phyloP scores from a whole-genome alignment of 2,329 filamentous ascomycete species.

The Cladophialophora yegresii region DNA sequence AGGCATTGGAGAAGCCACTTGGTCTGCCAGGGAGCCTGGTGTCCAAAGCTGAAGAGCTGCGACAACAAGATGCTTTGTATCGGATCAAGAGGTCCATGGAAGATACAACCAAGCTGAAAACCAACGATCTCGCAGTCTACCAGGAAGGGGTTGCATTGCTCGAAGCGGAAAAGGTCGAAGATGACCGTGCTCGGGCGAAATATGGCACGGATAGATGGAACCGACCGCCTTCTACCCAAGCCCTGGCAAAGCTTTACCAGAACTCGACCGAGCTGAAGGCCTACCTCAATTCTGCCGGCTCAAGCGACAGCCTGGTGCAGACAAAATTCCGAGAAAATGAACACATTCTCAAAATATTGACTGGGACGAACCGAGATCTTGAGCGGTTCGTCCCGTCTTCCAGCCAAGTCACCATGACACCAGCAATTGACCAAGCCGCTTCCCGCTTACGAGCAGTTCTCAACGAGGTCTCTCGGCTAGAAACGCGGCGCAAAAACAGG shows the following conservation, averaged over 20 bases:
- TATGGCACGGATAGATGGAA: slow-evolving; percentile 87
- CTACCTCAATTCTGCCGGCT: slow-evolving; percentile 74
- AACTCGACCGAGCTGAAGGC: slow-evolving; percentile 78
- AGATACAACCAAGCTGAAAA: slow-evolving; percentile 87
- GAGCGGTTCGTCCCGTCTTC: slow-evolving; percentile 89
- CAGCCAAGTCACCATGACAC: slow-evolving; percentile 73
- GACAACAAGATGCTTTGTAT: slow-evolving; percentile 83
- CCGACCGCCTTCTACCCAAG: slow-evolving; percentile 67
- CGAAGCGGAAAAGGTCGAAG: slow-evolving; percentile 78
- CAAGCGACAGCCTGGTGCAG: slow-evolving; percentile 69
- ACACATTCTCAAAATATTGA: slow-evolving; percentile 71
- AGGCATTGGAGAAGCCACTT: slow-evolving; percentile 91
- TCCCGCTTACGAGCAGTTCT: slow-evolving; percentile 74
- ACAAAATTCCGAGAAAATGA: slow-evolving; percentile 78
- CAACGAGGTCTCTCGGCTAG: slow-evolving; percentile 81
- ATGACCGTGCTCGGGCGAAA: slow-evolving; percentile 70
- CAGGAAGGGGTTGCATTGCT: slow-evolving; percentile 80
- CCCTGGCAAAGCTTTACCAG: slow-evolving; percentile 71
- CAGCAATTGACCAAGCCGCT: slow-evolving; percentile 76
- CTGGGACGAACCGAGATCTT: slow-evolving; percentile 75
- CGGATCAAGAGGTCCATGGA: slow-evolving; percentile 76
- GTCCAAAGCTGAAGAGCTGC: slow-evolving; percentile 89
- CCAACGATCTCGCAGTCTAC: slow-evolving; percentile 74
- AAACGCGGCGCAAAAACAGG: slow-evolving; percentile 76
- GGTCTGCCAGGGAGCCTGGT: slow-evolving; percentile 82